phyloP scores from a whole-genome alignment of 306 rosid genomes.

The Canavalia ensiformis region DNA sequence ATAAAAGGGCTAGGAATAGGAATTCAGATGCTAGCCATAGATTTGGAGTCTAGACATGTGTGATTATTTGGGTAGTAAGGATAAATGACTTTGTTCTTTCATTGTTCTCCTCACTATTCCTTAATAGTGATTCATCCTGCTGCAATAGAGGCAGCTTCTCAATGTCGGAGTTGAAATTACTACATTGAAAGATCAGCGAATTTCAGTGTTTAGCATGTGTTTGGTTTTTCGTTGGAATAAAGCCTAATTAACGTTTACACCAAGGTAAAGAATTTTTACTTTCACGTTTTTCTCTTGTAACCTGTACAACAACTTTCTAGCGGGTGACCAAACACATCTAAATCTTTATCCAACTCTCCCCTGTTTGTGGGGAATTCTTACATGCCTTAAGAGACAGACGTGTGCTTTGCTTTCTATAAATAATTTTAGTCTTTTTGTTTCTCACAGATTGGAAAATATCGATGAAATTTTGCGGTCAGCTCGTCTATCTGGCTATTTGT shows the following conservation, averaged over 20 bases:
- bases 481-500: constrained; percentile 80
- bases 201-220: background rate
- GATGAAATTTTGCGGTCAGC: constrained; percentile 87
- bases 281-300: too few relatives aligned
- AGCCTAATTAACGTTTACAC: too few relatives aligned
- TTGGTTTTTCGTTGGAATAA: too few relatives aligned
- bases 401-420: constrained; percentile 26
- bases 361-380: constrained; percentile 16
- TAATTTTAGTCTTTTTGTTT: constrained; percentile 38
- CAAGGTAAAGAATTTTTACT: too few relatives aligned
- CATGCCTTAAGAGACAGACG: constrained; percentile 8
- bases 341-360: background rate
- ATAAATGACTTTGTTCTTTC: background rate
- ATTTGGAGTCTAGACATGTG: constrained; percentile 35
- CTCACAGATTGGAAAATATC: constrained; percentile 81
- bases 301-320: too few relatives aligned
- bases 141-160: constrained; percentile 10
- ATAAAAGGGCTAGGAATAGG: background rate
- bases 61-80: background rate
- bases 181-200: background rate
- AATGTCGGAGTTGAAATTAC: constrained; percentile 31
- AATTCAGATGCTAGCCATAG: constrained; percentile 31
- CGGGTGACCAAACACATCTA: too few relatives aligned
- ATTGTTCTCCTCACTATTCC: background rate
- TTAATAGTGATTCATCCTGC: constrained; percentile 17